Evolutionary conservation across 2,329 filamentous ascomycete species (phyloP), one percentile per base, ranked within the genome.

Genomic region (Zymoseptoria passerinii): DNA sequence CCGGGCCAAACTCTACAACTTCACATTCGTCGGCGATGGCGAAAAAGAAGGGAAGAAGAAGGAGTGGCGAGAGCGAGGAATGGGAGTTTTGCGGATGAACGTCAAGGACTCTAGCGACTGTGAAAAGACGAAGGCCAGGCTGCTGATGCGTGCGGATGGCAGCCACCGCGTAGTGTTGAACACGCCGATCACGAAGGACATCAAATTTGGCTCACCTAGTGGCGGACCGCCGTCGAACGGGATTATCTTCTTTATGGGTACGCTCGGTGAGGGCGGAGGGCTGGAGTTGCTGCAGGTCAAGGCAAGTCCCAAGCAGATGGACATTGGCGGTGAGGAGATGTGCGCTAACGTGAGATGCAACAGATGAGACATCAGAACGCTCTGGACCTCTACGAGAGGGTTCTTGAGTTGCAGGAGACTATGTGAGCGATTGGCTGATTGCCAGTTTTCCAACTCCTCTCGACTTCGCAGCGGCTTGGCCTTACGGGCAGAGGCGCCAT

Each of bases 61-160:
- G 56, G 85, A 85, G 52, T 97, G 92, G 92, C 92, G 92, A 73
- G 92, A 97, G 75, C 85, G 92, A 55, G 92, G 92, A 10, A 81
- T 86, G 3, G 92, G 92, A 50, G 87, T 87, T 66, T 79, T 96
- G 65, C 94, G 94, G 75, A 81, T 96, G 71, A 96, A 96, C 68
- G 85, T 87, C 2, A 79, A 82, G 63, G 79, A 82, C 48, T 80
- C 85, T 59, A 10, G 19, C 7, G 79, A 83, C 10, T 63, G 68
- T 8, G 80, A 83, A 58, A 81, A 71, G 55, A 73, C 73, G 44
- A 78, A 77, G 61, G 82, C 87, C 23, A 87, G 92, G 49, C 82
- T 97, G 64, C 82, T 97, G 61, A 91, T 96, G 85, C 87, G 92
- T 18, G 90, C 95, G 65, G 92, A 96, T 68, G 90, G 91, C 60